Conservation (phyloP, 1,284 basidiomycete genomes). For the Boletus semigastroideus region DNA sequence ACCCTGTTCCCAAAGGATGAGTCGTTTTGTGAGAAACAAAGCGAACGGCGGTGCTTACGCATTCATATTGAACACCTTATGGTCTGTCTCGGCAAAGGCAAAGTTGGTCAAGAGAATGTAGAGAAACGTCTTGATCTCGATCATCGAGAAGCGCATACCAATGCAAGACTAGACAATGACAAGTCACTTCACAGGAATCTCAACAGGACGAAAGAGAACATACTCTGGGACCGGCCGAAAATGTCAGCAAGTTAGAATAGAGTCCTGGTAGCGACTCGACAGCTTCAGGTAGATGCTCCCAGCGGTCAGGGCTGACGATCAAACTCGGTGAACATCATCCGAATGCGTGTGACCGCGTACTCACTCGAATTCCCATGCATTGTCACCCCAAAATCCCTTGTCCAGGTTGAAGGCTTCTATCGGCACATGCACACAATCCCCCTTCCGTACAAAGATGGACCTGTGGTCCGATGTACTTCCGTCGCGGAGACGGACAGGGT, state of each 20-base stretch:
- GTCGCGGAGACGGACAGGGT: constrained; percentile 58
- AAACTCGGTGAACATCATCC: not conserved
- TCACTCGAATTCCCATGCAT: constrained; percentile 76
- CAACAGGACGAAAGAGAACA: constrained; percentile 24
- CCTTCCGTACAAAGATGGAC: constrained; percentile 58
- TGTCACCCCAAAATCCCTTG: constrained; percentile 70
- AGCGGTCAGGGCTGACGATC: constrained; percentile 65
- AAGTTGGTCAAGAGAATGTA: constrained; percentile 70
- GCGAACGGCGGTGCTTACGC: constrained; percentile 49
- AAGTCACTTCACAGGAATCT: too few species aligned
- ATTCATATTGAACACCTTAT: constrained; percentile 64
- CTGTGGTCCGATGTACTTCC: constrained; percentile 45
- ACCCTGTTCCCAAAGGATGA: constrained; percentile 44
- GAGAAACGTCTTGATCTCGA: constrained; percentile 77
- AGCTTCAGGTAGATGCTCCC: constrained; percentile 70
- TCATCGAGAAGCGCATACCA: constrained; percentile 73
- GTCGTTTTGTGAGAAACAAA: not conserved
- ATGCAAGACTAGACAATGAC: constrained; percentile 62
- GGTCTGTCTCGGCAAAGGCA: constrained; percentile 53
- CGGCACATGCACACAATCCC: constrained; percentile 71
- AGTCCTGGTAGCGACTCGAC: constrained; percentile 63
- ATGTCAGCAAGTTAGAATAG: constrained; percentile 68
- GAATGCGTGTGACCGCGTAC: constrained; percentile 23
- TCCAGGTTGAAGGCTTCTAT: constrained; percentile 77
- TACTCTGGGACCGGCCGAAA: constrained; percentile 78